These are phyloP conservation scores for Phytomonas sp. DNA, from an alignment of 208 protist genomes.

Conservation along the genomic window DNA sequence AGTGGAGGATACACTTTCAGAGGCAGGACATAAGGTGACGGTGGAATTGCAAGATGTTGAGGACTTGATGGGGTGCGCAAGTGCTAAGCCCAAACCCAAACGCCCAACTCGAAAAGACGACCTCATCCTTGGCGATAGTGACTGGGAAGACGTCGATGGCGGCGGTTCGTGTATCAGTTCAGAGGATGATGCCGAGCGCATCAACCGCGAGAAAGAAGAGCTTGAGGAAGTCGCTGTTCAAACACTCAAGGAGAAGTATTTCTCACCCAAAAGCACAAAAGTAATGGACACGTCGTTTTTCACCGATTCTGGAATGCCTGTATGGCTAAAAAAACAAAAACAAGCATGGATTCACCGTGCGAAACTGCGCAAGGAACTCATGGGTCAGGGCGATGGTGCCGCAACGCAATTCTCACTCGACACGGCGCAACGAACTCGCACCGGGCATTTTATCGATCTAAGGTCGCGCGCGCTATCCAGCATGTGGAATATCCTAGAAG, in stretches of 20 bases:
- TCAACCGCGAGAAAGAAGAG: slow-evolving; percentile 37
- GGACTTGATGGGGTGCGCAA: neutral
- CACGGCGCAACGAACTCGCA: slow-evolving; percentile 58
- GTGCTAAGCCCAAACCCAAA: neutral
- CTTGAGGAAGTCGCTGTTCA: slow-evolving; percentile 25
- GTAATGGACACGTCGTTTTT: slow-evolving; percentile 78
- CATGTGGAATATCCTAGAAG: slow-evolving; percentile 76
- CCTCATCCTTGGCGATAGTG: slow-evolving; percentile 17
- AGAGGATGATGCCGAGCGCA: slow-evolving; percentile 40
- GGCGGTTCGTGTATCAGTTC: slow-evolving; percentile 20
- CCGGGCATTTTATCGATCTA: slow-evolving; percentile 71
- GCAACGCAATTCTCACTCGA: slow-evolving; percentile 20
- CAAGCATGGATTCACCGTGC: slow-evolving; percentile 68
- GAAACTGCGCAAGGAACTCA: slow-evolving; percentile 65
- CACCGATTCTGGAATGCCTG: slow-evolving; percentile 17
- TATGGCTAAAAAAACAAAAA: slow-evolving; percentile 48
- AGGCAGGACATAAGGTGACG: neutral
- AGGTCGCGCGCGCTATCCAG: slow-evolving; percentile 61
- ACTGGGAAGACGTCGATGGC: slow-evolving; percentile 27
- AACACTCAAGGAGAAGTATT: slow-evolving; percentile 47
- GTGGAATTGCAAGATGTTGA: neutral
- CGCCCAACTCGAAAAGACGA: slow-evolving; percentile 1
- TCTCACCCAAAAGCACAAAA: slow-evolving; percentile 48
- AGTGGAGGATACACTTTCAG: neutral
- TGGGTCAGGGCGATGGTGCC: neutral